A percentile compares a stretch with the other conserved stretches of the same genome.
phyloP scores from a whole-genome alignment of 1,139 yeast genomes.

The Kodamaea arcana region DNA sequence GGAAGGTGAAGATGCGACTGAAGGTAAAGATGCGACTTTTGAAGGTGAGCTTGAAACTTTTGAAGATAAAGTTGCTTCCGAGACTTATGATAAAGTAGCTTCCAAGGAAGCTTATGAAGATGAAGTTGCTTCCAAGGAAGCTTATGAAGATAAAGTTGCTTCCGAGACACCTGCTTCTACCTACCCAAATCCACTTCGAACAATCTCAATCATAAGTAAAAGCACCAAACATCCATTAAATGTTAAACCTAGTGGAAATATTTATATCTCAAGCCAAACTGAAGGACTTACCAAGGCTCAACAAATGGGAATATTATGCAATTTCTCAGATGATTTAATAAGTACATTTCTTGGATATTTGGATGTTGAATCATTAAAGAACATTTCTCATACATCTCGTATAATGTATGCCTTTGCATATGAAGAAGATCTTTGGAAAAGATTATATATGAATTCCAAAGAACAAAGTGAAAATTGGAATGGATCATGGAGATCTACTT shows the following conservation, averaged over 20 bases:
- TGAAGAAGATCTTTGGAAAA: conserved; percentile 80
- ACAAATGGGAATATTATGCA: conserved; percentile 51
- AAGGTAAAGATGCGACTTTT: no score
- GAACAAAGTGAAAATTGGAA: no score
- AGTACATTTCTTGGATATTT: conserved; percentile 45
- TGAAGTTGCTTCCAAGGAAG: no score
- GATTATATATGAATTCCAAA: conserved; percentile 33
- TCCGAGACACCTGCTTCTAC: no score
- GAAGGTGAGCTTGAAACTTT: no score
- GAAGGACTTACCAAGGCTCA: conserved; percentile 21
- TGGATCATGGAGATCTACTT: conserved; percentile 75
- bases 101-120: no score
- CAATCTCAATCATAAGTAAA: conserved; percentile 20
- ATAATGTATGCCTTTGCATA: conserved; percentile 66
- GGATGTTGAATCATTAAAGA: conserved; percentile 41
- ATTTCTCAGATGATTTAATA: conserved; percentile 57
- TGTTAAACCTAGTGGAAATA: conserved; percentile 72
- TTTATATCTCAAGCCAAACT: conserved; percentile 24
- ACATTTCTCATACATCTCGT: conserved; percentile 56
- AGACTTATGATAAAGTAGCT: no score
- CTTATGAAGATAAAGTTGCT: no score
- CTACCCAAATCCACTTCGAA: conserved; percentile 17
- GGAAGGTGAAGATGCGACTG: no score
- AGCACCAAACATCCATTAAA: conserved; percentile 62
- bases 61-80: no score